These are phyloP conservation scores for Botrytis medusae DNA, from an alignment of 2,329 filamentous ascomycete genomes.

Conservation along the genomic window DNA sequence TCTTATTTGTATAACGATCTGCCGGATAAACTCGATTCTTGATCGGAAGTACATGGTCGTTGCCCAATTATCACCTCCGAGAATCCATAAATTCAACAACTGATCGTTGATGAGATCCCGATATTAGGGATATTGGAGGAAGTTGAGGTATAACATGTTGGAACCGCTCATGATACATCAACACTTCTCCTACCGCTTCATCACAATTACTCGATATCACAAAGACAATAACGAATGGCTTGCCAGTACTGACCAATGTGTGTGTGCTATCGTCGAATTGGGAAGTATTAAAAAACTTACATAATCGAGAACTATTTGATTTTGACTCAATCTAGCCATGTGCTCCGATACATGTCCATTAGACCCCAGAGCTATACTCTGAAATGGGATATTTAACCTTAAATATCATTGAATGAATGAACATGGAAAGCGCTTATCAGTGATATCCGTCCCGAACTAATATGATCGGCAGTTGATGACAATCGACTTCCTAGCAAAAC, in stretches of 20 bases:
- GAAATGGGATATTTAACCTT: neutral
- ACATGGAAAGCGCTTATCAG: constrained; percentile 1
- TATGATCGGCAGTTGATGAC: neutral
- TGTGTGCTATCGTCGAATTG: neutral
- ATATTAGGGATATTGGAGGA: constrained; percentile 12
- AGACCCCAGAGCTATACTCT: neutral
- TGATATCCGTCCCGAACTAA: neutral
- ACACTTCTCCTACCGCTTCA: neutral
- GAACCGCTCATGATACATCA: constrained; percentile 8
- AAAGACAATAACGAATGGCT: neutral
- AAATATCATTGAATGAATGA: neutral
- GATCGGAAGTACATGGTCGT: neutral
- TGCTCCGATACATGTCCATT: neutral
- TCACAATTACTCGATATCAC: constrained; percentile 1
- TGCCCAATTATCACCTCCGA: constrained; percentile 9
- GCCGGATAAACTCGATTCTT: constrained; percentile 12
- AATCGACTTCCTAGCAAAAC: neutral
- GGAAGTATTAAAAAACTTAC: neutral
- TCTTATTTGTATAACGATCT: constrained; percentile 12
- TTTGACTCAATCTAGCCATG: neutral
- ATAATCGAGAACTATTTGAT: neutral
- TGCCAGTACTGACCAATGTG: neutral
- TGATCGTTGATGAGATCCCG: neutral
- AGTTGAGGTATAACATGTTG: constrained; percentile 1
- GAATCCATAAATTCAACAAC: neutral